These are phyloP conservation scores for Ogataea ramenticola DNA, from an alignment of 805 yeast species.

Conservation along the genomic window DNA sequence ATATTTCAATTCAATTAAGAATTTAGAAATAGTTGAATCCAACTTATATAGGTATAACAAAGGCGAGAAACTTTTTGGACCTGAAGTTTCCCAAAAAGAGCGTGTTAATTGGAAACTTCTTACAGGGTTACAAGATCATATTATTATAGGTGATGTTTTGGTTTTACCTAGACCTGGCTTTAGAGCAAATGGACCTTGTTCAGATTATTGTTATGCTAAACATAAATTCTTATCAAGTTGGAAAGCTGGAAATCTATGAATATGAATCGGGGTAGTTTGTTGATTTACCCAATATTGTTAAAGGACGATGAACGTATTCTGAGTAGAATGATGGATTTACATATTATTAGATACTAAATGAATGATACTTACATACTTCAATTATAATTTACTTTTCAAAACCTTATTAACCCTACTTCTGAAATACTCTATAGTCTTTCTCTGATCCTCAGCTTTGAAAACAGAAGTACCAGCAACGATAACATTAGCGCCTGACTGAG, in stretches of 20 bases:
- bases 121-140: constrained; percentile 13
- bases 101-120: constrained; percentile 10
- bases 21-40: constrained; percentile 1
- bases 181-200: constrained; percentile 1
- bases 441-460: constrained; percentile 78
- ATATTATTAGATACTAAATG: too few relatives aligned
- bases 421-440: constrained; percentile 61
- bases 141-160: constrained; percentile 11
- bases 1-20: constrained; percentile 30
- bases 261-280: too few relatives aligned
- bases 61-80: constrained; percentile 6
- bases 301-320: too few relatives aligned
- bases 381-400: too few relatives aligned
- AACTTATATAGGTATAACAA: constrained; percentile 1
- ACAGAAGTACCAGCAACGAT: constrained; percentile 97
- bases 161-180: constrained; percentile 10
- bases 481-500: constrained; percentile 95
- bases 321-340: not conserved
- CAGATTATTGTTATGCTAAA: not conserved
- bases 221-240: not conserved
- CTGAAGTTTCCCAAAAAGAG: constrained; percentile 2
- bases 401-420: constrained; percentile 46
- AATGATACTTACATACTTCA: too few relatives aligned
- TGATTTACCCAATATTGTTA: too few relatives aligned
- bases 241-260: not conserved